Evolutionary conservation across 768 basidiomycete genomes (phyloP), one percentile per base, ranked within the genome.

Genomic region (Amylocystis lapponica): DNA sequence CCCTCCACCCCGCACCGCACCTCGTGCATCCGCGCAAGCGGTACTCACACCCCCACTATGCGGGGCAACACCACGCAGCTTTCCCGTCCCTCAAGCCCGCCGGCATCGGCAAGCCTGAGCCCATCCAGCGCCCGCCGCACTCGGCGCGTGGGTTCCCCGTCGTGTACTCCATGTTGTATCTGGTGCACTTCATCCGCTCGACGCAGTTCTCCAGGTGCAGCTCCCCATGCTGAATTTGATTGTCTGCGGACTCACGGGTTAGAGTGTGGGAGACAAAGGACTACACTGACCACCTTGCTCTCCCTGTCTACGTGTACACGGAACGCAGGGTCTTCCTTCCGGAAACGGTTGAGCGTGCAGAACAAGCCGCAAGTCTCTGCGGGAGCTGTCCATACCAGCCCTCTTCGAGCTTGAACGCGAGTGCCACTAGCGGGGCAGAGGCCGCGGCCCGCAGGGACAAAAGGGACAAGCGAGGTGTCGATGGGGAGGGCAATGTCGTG

Each of bases 201-300:
- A 97, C 93, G 66, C 98, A 98, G 58, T 98, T 95, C 59, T 99
- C 96, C 19, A 99, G 78, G 61, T 99, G 96, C 14, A 99, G 79
- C 64, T 99, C 96, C 96, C 96, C 96, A 99, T 99, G 17, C 96
- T 96, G 23, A 93, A 97, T 52, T 98, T 97, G 64, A 99, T 98
- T 13, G 95, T 98, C 89, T 93, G 51, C 25, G 22, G 22, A 37
- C 20, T 37, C 36, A 22, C 16, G 16, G 22, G n/a, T 22, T 39
- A 16, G 20, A 36, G 31, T 37, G 31, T 20, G 13, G 20, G 36
- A 44, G n/a, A 34, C 21, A 27, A 20, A 17, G 32, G 27, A 36
- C 27, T 36, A 9, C 2, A 41, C 61, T 49, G 53, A 87, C 90
- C 80, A 98, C 95, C 64, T 95, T 92, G 59, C 86, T 89, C 59